These are phyloP conservation scores for Arthrobotrys pseudoclavata DNA, from an alignment of 2,329 filamentous ascomycete genomes.

Conservation along the genomic window DNA sequence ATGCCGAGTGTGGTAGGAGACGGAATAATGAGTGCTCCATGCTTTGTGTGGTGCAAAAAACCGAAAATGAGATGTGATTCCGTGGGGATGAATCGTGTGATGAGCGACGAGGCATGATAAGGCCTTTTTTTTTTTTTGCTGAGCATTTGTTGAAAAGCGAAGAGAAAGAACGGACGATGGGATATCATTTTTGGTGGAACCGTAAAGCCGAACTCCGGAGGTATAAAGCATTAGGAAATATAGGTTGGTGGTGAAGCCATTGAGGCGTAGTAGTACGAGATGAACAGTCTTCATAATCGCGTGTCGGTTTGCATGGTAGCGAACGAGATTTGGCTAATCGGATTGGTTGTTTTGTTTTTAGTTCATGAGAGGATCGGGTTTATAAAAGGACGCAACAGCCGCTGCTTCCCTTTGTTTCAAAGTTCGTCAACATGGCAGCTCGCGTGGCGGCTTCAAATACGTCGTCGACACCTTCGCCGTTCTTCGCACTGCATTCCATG, in stretches of 20 bases:
- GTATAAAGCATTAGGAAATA: constrained; percentile 24
- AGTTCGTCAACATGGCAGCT: constrained; percentile 85
- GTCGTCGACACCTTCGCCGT: constrained; percentile 96
- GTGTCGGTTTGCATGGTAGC: not conserved
- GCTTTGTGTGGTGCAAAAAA: constrained; percentile 8
- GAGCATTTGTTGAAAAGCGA: constrained; percentile 5
- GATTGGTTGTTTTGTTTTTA: not conserved
- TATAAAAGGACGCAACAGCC: constrained; percentile 94
- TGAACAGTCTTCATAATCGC: not conserved
- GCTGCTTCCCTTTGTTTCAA: constrained; percentile 80
- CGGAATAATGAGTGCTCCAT: constrained; percentile 15
- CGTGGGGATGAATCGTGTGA: not conserved
- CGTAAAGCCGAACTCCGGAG: constrained; percentile 55
- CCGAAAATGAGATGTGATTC: not conserved
- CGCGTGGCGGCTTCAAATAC: constrained; percentile 97
- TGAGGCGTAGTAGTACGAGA: constrained; percentile 2
- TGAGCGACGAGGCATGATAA: not conserved
- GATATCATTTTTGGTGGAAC: constrained; percentile 56
- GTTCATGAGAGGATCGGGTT: constrained; percentile 62
- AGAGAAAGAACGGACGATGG: constrained; percentile 45
- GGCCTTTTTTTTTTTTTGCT: not conserved
- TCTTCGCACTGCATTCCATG: constrained; percentile 94
- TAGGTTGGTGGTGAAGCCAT: constrained; percentile 12
- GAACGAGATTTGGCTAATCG: not conserved
- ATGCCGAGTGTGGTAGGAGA: constrained; percentile 9